A percentile compares a stretch with the other conserved stretches of the same genome.
These are phyloP conservation scores for Macrotyloma uniflorum DNA, from an alignment of 306 rosid genomes.

Conservation along the genomic window DNA sequence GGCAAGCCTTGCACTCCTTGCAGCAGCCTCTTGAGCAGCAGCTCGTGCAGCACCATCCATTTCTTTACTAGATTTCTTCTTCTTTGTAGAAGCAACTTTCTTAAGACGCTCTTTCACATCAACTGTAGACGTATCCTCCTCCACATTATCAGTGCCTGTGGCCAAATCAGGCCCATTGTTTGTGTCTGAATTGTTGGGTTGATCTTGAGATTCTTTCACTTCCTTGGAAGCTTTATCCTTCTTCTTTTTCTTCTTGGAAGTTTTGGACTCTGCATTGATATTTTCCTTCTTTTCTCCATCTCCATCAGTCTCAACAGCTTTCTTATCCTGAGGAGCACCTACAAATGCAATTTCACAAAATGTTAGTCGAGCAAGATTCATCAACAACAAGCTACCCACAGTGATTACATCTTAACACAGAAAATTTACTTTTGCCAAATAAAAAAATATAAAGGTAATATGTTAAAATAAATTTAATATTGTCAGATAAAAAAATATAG, in stretches of 20 bases:
- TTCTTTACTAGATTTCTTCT: constrained; percentile 87
- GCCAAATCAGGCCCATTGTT: constrained; percentile 51
- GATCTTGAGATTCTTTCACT: constrained; percentile 69
- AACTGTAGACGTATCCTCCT: constrained; percentile 68
- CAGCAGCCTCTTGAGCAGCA: constrained; percentile 91
- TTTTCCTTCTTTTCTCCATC: constrained; percentile 77
- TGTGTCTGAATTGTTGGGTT: constrained; percentile 52
- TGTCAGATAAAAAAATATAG: too few relatives aligned
- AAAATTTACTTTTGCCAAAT: background rate
- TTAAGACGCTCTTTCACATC: constrained; percentile 88
- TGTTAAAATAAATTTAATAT: too few relatives aligned
- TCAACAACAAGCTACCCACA: background rate
- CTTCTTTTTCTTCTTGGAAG: constrained; percentile 89
- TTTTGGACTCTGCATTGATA: constrained; percentile 59
- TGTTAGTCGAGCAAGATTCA: constrained; percentile 16
- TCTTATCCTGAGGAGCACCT: constrained; percentile 63
- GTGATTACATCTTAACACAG: background rate
- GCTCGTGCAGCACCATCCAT: constrained; percentile 85
- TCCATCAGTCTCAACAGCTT: constrained; percentile 51
- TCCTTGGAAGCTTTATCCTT: constrained; percentile 87
- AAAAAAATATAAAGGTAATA: background rate
- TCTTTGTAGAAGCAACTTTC: constrained; percentile 73
- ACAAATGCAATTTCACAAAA: constrained; percentile 34
- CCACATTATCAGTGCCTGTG: constrained; percentile 49
- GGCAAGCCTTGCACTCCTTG: constrained; percentile 82